Evolutionary conservation across 2,329 filamentous ascomycete species (phyloP).

Genomic region (Annulohypoxylon truncatum): DNA sequence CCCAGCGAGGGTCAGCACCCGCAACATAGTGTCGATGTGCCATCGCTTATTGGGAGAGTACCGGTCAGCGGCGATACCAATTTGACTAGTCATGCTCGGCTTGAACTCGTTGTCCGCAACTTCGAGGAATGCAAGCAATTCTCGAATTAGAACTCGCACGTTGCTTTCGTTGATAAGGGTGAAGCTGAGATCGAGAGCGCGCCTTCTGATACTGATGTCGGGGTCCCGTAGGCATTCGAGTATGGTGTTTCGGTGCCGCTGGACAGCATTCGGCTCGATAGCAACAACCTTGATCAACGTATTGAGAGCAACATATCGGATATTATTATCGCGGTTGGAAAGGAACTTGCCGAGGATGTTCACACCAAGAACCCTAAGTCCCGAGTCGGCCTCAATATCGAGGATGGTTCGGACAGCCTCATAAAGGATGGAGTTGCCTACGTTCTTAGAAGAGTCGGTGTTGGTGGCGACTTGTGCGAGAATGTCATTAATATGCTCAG

Average conservation of each 20-base stretch:
- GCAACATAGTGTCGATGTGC: conserved; percentile 98
- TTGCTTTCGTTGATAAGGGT: conserved; percentile 98
- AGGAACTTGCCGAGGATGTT: conserved; percentile 99
- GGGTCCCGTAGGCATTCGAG: conserved; percentile 95
- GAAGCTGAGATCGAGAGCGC: conserved; percentile 97
- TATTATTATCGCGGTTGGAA: conserved; percentile 99
- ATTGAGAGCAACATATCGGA: conserved; percentile 96
- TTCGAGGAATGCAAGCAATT: conserved; percentile 93
- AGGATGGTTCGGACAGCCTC: conserved; percentile 97
- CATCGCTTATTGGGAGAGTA: conserved; percentile 97
- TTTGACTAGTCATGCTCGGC: conserved; percentile 97
- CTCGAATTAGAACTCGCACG: conserved; percentile 90
- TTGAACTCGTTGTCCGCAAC: conserved; percentile 99
- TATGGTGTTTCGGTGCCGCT: conserved; percentile 96
- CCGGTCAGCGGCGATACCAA: conserved; percentile 94
- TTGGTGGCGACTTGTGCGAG: conserved; percentile 97
- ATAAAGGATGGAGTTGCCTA: conserved; percentile 97
- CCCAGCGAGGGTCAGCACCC: conserved; percentile 91
- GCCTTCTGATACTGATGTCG: conserved; percentile 95
- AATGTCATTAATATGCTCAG: conserved; percentile 98
- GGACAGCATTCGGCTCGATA: conserved; percentile 96
- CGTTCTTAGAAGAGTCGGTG: conserved; percentile 97
- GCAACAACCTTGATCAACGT: conserved; percentile 98
- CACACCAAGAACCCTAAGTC: conserved; percentile 91
- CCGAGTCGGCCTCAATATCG: conserved; percentile 97